Evolutionary conservation across 179 eudicot species (phyloP).

Genomic region (Silene noctiflora): DNA sequence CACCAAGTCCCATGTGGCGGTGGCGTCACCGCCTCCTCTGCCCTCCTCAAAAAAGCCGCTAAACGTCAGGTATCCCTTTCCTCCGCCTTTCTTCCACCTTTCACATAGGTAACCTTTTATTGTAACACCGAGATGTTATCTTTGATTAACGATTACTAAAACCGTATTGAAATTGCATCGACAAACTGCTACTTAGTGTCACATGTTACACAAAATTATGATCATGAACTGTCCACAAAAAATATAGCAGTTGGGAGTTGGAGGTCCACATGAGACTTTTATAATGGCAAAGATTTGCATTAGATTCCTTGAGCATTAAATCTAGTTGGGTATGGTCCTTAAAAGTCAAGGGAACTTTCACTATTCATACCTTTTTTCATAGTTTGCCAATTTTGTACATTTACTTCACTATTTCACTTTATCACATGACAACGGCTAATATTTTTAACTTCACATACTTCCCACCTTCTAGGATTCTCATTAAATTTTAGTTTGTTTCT

Average conservation of each 20-base stretch:
- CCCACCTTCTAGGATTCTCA: not conserved
- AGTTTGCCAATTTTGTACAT: constrained; percentile 1
- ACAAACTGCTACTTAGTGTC: not conserved
- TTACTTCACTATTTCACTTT: constrained; percentile 4
- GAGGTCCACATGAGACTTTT: constrained; percentile 16
- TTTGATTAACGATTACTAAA: not conserved
- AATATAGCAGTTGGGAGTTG: not conserved
- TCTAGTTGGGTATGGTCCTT: constrained; percentile 11
- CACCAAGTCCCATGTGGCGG: constrained; percentile 57
- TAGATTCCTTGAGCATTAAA: constrained; percentile 4
- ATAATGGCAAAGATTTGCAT: not conserved
- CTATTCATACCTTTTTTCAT: constrained; percentile 12
- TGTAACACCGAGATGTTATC: not conserved
- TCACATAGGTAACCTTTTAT: not conserved
- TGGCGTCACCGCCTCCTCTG: constrained; percentile 37
- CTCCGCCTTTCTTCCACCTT: constrained; percentile 8
- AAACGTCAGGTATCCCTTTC: constrained; percentile 42
- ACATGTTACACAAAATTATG: too few species aligned
- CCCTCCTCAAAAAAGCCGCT: constrained; percentile 38
- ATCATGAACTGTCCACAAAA: not conserved
- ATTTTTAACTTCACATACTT: constrained; percentile 14
- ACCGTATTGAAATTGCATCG: not conserved
- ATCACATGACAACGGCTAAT: constrained; percentile 26
- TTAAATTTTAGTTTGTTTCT: not conserved
- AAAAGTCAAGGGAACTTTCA: constrained; percentile 26